A percentile compares a stretch with the other conserved stretches of the same genome.
Evolutionary conservation across 331 rosid genomes (phyloP).

Genomic region (Quercus lobata): DNA sequence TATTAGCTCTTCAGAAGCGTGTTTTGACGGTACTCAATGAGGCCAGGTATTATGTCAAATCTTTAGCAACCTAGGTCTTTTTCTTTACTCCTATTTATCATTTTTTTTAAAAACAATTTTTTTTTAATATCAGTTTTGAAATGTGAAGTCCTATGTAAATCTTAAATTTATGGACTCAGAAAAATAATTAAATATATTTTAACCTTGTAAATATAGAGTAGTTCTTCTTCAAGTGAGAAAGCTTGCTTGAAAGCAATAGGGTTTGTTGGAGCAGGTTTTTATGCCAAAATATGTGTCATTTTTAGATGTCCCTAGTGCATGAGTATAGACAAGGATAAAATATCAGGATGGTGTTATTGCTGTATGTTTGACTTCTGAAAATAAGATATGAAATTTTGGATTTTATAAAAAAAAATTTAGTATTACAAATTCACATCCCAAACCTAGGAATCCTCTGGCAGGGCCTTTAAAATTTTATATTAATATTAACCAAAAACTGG

Average conservation of each 20-base stretch:
- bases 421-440: neutral
- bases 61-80: neutral
- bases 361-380: neutral
- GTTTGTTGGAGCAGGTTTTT: neutral
- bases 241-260: neutral
- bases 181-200: neutral
- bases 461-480: neutral
- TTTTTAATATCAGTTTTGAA: neutral
- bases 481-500: neutral
- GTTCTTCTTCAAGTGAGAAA: neutral
- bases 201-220: neutral
- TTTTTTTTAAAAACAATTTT: neutral
- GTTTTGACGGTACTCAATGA: slow-evolving; percentile 81
- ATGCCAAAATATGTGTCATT: neutral
- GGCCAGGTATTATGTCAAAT: slow-evolving; percentile 54
- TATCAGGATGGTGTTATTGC: neutral
- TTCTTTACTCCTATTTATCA: neutral
- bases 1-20: slow-evolving; percentile 90
- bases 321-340: neutral
- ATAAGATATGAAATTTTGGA: too few species aligned
- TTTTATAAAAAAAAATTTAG: neutral
- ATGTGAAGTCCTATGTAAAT: neutral
- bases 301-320: neutral
- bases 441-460: neutral
- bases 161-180: neutral